Evolutionary conservation across 2,329 filamentous ascomycete genomes (phyloP).

Genomic region (Colletotrichum eremochloae): DNA sequence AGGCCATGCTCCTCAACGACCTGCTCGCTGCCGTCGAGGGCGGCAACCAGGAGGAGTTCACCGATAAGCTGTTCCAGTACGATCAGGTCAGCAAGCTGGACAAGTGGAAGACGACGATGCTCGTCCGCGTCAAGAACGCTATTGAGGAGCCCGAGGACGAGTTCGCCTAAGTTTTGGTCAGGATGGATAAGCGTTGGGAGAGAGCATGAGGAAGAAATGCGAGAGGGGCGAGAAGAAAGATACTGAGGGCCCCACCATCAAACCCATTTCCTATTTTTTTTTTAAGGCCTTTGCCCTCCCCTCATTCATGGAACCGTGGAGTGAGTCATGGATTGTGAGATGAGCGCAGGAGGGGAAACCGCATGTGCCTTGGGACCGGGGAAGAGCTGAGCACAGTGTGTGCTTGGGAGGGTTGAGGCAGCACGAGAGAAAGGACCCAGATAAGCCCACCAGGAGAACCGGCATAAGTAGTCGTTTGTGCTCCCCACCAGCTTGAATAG

Average conservation of each 20-base stretch:
- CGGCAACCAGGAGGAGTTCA: conserved; percentile 85
- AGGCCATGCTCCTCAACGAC: conserved; percentile 85
- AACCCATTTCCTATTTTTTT: neutral
- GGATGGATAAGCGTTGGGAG: neutral
- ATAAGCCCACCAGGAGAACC: conserved; percentile 13
- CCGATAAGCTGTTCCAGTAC: conserved; percentile 88
- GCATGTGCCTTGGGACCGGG: neutral
- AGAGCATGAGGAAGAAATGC: neutral
- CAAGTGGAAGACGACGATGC: conserved; percentile 94
- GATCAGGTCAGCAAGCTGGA: conserved; percentile 95
- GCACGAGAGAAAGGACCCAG: neutral
- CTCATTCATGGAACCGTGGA: neutral
- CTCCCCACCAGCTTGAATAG: conserved; percentile 23
- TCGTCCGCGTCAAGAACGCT: conserved; percentile 85
- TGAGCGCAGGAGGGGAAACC: neutral
- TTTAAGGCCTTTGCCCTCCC: neutral
- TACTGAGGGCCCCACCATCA: neutral
- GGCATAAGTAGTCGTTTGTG: conserved; percentile 2
- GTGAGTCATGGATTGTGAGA: neutral
- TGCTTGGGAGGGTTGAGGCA: conserved; percentile 3
- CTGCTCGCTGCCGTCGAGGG: conserved; percentile 80
- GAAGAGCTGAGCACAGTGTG: neutral
- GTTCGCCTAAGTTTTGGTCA: conserved; percentile 51
- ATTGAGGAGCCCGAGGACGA: conserved; percentile 73
- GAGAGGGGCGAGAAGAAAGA: neutral